phyloP scores from a whole-genome alignment of 2,329 filamentous ascomycete genomes.

The Ramularia endophylla region DNA sequence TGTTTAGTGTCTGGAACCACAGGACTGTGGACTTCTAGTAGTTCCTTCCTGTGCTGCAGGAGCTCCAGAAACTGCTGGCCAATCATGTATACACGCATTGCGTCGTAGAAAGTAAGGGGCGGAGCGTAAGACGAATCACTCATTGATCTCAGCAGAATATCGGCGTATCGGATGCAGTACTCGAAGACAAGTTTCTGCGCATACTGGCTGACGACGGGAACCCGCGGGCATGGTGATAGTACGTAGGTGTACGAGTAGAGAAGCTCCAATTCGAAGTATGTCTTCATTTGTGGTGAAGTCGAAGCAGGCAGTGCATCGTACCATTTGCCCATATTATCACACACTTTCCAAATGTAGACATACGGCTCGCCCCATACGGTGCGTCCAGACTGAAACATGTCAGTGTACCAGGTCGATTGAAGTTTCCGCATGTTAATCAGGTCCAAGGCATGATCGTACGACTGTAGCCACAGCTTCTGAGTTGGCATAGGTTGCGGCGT shows the following conservation, averaged over 20 bases:
- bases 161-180: conserved; percentile 45
- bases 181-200: conserved; percentile 47
- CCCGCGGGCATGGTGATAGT: conserved; percentile 70
- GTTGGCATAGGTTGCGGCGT: conserved; percentile 23
- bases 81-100: conserved; percentile 72
- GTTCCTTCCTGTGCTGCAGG: conserved; percentile 45
- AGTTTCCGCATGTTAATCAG: conserved; percentile 78
- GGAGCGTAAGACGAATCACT: conserved; percentile 54
- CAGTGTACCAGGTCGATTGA: conserved; percentile 86
- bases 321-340: conserved; percentile 74
- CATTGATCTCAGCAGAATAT: conserved; percentile 64
- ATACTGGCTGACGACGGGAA: conserved; percentile 67
- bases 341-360: conserved; percentile 69
- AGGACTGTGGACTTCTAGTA: conserved; percentile 36
- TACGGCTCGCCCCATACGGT: conserved; percentile 62
- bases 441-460: conserved; percentile 65
- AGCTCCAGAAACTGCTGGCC: conserved; percentile 53
- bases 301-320: conserved; percentile 65
- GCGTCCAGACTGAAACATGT: conserved; percentile 73
- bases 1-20: conserved; percentile 36
- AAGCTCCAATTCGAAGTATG: conserved; percentile 80
- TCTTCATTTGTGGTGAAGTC: conserved; percentile 59
- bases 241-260: conserved; percentile 90
- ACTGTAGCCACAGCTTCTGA: conserved; percentile 43
- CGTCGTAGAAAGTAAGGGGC: conserved; percentile 82